These are phyloP conservation scores for Pseudopediastrum boryanum DNA, from an alignment of 139 green algal species.

Conservation along the genomic window DNA sequence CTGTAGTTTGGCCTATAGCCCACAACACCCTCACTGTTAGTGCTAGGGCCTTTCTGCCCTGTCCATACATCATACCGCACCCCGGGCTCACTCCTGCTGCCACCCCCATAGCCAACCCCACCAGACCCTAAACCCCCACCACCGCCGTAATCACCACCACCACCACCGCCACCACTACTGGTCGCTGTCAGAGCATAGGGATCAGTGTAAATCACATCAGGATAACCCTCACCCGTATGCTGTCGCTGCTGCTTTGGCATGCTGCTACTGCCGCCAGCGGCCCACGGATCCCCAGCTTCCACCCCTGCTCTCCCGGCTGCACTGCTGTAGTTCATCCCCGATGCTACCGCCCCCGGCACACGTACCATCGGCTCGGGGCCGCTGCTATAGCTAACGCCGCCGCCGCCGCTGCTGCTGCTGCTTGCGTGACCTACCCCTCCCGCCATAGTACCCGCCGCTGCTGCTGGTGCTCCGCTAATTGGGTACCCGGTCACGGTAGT, in stretches of 20 bases:
- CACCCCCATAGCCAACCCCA: neutral
- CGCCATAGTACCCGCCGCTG: neutral
- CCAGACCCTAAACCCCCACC: neutral
- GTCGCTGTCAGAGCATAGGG: too few relatives aligned
- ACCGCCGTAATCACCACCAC: constrained; percentile 2
- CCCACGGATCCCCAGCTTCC: neutral
- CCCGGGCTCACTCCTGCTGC: constrained; percentile 8
- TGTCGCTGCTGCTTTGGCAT: neutral
- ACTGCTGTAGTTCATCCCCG: neutral
- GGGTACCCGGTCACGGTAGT: neutral
- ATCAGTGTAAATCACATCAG: too few relatives aligned
- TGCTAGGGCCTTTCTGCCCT: too few relatives aligned
- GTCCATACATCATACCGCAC: too few relatives aligned
- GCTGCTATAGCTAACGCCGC: neutral
- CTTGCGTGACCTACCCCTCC: neutral
- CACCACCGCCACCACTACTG: neutral
- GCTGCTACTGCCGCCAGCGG: neutral
- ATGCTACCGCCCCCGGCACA: neutral
- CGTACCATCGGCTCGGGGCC: neutral
- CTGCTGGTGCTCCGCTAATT: neutral
- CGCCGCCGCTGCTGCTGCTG: neutral
- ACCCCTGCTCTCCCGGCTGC: neutral
- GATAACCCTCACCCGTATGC: neutral
- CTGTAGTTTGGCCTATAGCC: too few relatives aligned
- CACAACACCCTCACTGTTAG: too few relatives aligned